Evolutionary conservation across 2,329 filamentous ascomycete species (phyloP).

Genomic region (Claviceps spartinae): DNA sequence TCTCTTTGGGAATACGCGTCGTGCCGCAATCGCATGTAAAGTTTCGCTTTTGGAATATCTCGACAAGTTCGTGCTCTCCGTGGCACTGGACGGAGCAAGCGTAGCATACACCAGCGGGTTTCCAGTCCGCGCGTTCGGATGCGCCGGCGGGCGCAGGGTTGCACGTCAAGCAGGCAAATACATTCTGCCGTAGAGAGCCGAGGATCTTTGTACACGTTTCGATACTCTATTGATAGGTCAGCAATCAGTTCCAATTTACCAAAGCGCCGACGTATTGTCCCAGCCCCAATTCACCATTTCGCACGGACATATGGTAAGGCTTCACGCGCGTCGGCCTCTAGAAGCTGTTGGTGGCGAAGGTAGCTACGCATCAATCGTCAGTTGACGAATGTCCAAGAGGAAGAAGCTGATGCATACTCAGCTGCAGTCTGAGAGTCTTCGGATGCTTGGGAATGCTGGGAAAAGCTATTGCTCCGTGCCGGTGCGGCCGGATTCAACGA

Average conservation of each 20-base stretch:
- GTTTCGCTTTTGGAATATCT: slow-evolving; percentile 89
- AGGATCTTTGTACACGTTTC: slow-evolving; percentile 86
- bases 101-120: slow-evolving; percentile 77
- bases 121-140: slow-evolving; percentile 39
- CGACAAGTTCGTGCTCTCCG: slow-evolving; percentile 85
- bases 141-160: slow-evolving; percentile 59
- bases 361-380: slow-evolving; percentile 41
- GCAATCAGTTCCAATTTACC: slow-evolving; percentile 6
- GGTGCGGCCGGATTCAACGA: slow-evolving; percentile 13
- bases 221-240: slow-evolving; percentile 53
- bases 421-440: slow-evolving; percentile 59
- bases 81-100: slow-evolving; percentile 95
- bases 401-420: slow-evolving; percentile 21
- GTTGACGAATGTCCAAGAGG: not conserved
- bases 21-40: slow-evolving; percentile 97
- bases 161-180: slow-evolving; percentile 91
- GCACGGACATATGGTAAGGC: slow-evolving; percentile 71
- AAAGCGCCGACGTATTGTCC: slow-evolving; percentile 2
- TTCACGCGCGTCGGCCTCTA: slow-evolving; percentile 92
- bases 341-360: slow-evolving; percentile 73
- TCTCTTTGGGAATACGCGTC: slow-evolving; percentile 55
- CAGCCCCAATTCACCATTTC: not conserved
- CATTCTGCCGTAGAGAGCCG: slow-evolving; percentile 70
- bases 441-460: slow-evolving; percentile 39
- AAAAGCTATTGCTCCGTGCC: slow-evolving; percentile 44